Evolutionary conservation across 495 filamentous ascomycete species (phyloP).

Genomic region (Trichocladium uniseriatum): DNA sequence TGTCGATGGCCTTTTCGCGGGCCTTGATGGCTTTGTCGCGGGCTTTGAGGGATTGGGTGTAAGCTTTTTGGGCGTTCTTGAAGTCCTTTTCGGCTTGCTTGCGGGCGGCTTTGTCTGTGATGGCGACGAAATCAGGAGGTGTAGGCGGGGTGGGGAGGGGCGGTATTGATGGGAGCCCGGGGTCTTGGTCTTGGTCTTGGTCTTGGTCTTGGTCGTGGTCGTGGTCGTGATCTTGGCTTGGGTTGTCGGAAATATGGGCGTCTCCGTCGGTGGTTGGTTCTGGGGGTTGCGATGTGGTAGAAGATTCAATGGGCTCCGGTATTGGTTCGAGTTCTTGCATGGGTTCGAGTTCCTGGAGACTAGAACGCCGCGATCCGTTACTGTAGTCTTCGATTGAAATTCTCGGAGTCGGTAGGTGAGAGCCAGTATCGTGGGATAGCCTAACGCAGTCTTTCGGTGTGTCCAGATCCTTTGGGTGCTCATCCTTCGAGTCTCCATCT

Average conservation of each 20-base stretch:
- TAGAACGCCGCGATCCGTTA: constrained; percentile 10
- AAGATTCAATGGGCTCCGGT: neutral
- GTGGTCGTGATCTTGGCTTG: too few species aligned
- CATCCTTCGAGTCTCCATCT: too few species aligned
- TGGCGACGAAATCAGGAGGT: constrained; percentile 40
- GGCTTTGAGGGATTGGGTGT: constrained; percentile 53
- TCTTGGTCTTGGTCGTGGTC: too few species aligned
- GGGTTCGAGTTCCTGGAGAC: constrained; percentile 25
- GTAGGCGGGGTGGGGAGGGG: constrained; percentile 32
- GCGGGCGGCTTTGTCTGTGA: constrained; percentile 50
- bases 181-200: too few species aligned
- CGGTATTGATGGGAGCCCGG: constrained; percentile 36
- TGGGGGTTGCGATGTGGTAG: neutral
- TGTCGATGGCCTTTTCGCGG: constrained; percentile 42
- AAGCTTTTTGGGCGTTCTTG: constrained; percentile 45
- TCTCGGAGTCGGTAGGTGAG: constrained; percentile 22
- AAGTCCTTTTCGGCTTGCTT: constrained; percentile 59
- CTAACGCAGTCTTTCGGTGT: neutral
- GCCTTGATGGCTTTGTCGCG: constrained; percentile 52
- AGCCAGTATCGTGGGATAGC: constrained; percentile 1
- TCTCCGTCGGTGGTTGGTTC: neutral
- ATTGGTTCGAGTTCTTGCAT: constrained; percentile 29
- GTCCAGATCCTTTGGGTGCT: neutral
- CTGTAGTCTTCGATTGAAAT: constrained; percentile 40
- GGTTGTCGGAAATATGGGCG: neutral